Evolutionary conservation across 345 rosid species (phyloP).

Genomic region (Arabidopsis arenosa): DNA sequence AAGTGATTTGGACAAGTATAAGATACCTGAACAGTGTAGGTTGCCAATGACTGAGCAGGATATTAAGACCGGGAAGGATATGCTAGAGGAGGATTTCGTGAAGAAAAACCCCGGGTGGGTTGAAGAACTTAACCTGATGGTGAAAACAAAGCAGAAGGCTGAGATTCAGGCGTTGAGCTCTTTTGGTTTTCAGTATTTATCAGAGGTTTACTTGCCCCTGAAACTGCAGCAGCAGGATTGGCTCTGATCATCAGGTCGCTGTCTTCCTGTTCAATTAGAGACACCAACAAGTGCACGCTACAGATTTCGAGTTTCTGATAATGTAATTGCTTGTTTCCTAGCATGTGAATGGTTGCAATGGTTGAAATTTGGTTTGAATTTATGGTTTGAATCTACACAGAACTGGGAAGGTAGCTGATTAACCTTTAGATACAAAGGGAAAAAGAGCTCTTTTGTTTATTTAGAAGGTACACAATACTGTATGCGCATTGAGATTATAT

Average conservation of each 20-base stretch:
- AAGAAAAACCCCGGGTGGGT: conserved; percentile 99
- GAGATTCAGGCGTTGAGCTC: conserved; percentile 98
- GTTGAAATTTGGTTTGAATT: conserved; percentile 21
- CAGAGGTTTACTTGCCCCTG: conserved; percentile 95
- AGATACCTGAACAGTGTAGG: conserved; percentile 91
- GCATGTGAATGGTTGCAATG: conserved; percentile 20
- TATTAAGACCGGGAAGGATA: conserved; percentile 94
- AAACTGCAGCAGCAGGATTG: conserved; percentile 98
- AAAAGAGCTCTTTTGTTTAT: conserved; percentile 14
- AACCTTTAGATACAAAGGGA: not conserved
- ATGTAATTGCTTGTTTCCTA: conserved; percentile 26
- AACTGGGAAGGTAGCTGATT: conserved; percentile 9
- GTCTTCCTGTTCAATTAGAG: conserved; percentile 28
- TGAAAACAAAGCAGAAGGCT: conserved; percentile 95
- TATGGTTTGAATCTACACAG: conserved; percentile 13
- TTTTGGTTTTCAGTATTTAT: conserved; percentile 93
- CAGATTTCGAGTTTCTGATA: conserved; percentile 24
- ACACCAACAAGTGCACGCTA: conserved; percentile 20
- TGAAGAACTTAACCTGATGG: conserved; percentile 96
- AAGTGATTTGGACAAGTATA: conserved; percentile 88
- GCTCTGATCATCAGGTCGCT: conserved; percentile 55
- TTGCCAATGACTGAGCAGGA: conserved; percentile 99
- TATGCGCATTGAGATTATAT: not conserved
- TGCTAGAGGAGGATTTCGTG: conserved; percentile 96
- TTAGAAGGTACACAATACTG: not conserved